Evolutionary conservation across 2,329 filamentous ascomycete species (phyloP).

Genomic region (Epichloe typhina): DNA sequence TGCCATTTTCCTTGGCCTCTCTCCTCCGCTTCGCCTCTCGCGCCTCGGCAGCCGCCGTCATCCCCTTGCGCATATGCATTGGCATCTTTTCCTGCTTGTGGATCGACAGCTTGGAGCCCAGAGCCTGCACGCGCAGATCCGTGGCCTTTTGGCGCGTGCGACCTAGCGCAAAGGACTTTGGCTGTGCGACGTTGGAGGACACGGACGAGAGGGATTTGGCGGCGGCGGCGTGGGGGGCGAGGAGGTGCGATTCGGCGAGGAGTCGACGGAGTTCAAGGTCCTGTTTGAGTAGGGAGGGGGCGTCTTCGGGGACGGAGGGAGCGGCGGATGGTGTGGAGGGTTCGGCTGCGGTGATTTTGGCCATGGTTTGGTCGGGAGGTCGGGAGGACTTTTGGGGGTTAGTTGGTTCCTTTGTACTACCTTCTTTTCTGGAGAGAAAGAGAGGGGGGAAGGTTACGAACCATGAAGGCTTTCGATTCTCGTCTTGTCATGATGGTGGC

Average conservation of each 20-base stretch:
- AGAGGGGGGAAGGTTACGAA: slow-evolving; percentile 11
- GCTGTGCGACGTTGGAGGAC: slow-evolving; percentile 22
- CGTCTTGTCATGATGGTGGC: slow-evolving; percentile 43
- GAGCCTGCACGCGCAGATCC: slow-evolving; percentile 68
- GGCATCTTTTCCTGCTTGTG: slow-evolving; percentile 79
- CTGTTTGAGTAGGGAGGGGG: slow-evolving; percentile 65
- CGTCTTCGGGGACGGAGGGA: slow-evolving; percentile 39
- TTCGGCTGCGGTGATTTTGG: slow-evolving; percentile 6
- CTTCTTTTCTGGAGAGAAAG: not conserved
- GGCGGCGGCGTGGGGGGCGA: slow-evolving; percentile 40
- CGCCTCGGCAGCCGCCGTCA: slow-evolving; percentile 48
- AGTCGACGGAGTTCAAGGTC: slow-evolving; percentile 86
- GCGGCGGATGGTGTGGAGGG: slow-evolving; percentile 12
- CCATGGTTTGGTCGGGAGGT: slow-evolving; percentile 25
- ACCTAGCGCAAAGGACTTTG: slow-evolving; percentile 40
- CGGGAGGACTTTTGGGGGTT: slow-evolving; percentile 29
- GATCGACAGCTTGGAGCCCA: slow-evolving; percentile 66
- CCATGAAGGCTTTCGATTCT: slow-evolving; percentile 72
- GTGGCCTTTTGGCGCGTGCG: slow-evolving; percentile 68
- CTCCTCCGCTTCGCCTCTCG: slow-evolving; percentile 59
- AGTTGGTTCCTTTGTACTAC: not conserved
- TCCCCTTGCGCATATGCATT: slow-evolving; percentile 75
- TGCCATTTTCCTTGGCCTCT: slow-evolving; percentile 80
- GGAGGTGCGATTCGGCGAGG: slow-evolving; percentile 80
- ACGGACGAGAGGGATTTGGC: slow-evolving; percentile 28